A percentile compares a stretch with the other conserved stretches of the same genome.
phyloP scores from a whole-genome alignment of 768 basidiomycete species.

The Postia placenta region DNA sequence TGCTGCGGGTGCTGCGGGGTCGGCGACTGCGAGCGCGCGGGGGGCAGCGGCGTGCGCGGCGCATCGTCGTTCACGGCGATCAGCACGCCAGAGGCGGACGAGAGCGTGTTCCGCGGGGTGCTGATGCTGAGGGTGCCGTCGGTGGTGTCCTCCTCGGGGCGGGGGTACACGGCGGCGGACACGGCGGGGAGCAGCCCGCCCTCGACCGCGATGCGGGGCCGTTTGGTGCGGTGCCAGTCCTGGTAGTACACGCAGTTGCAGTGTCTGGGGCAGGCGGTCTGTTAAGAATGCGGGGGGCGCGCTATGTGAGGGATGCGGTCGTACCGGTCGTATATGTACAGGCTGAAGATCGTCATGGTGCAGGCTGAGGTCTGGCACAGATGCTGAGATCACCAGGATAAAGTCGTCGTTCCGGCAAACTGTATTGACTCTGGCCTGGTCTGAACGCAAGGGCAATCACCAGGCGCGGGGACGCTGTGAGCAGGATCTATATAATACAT shows the following conservation, averaged over 20 bases:
- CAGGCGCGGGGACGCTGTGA: too few relatives aligned
- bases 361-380: too few relatives aligned
- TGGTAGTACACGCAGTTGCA: conserved; percentile 93
- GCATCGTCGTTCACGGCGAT: conserved; percentile 52
- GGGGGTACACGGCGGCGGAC: conserved; percentile 54
- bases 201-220: conserved; percentile 65
- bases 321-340: conserved; percentile 91
- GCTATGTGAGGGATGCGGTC: conserved; percentile 12
- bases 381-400: too few relatives aligned
- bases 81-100: conserved; percentile 59
- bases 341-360: conserved; percentile 88
- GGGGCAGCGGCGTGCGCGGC: conserved; percentile 16
- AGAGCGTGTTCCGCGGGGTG: conserved; percentile 63
- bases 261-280: conserved; percentile 46
- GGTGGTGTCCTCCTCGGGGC: conserved; percentile 22
- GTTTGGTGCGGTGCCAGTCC: conserved; percentile 83
- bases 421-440: too few relatives aligned
- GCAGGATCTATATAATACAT: too few relatives aligned
- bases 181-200: conserved; percentile 77
- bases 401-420: too few relatives aligned
- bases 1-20: conserved; percentile 23
- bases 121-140: conserved; percentile 33
- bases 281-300: conserved; percentile 1
- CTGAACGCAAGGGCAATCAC: too few relatives aligned
- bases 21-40: conserved; percentile 30